Conservation (phyloP, 75 land plant genomes). For the Isoetes taiwanensis region DNA sequence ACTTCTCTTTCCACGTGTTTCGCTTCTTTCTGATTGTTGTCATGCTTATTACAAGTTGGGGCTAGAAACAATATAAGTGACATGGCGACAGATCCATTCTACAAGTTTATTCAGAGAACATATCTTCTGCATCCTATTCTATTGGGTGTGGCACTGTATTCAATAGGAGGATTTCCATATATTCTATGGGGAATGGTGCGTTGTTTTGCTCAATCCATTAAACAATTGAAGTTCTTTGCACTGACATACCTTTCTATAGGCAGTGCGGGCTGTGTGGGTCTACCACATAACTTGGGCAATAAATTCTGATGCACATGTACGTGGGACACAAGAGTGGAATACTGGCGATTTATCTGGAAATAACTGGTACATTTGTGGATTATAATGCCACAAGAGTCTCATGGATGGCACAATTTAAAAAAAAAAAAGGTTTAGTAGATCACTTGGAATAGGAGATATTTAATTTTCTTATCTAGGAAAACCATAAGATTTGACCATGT, state of each 20-base stretch:
- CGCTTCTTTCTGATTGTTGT: no score
- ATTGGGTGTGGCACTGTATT: constrained; percentile 35
- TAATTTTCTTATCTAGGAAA: no score
- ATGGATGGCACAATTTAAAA: no score
- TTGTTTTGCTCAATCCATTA: not conserved
- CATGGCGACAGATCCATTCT: constrained; percentile 53
- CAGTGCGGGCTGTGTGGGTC: constrained; percentile 55
- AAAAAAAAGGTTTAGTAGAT: no score
- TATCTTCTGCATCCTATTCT: constrained; percentile 51
- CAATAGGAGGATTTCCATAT: constrained; percentile 59
- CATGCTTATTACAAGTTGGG: constrained; percentile 44
- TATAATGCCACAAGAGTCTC: no score
- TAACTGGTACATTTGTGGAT: constrained; percentile 71
- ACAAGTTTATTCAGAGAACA: constrained; percentile 36
- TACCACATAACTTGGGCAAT: constrained; percentile 78
- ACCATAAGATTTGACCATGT: no score
- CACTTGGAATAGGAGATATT: no score
- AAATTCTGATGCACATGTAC: constrained; percentile 70
- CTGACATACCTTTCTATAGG: constrained; percentile 23
- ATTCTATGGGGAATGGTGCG: constrained; percentile 84
- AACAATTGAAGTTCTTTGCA: not conserved
- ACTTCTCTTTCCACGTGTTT: no score
- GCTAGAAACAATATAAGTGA: constrained; percentile 48
- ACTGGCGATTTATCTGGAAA: constrained; percentile 73
- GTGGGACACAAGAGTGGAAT: constrained; percentile 74